Evolutionary conservation across 345 rosid genomes (phyloP).

Genomic region (Melaleuca alternifolia): DNA sequence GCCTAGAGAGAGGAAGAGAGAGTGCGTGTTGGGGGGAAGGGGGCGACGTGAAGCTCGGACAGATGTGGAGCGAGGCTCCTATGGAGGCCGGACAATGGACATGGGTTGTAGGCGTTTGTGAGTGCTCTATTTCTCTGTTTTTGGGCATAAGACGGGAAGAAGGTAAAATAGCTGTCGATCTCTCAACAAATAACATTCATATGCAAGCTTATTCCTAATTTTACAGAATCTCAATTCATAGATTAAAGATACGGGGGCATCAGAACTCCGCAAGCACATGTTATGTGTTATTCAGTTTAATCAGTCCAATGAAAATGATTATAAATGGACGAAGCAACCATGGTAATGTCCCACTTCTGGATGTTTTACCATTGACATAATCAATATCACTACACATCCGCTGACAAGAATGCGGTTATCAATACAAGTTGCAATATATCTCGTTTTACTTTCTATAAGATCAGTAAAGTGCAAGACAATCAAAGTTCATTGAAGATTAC

Average conservation of each 20-base stretch:
- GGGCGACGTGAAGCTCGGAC: neutral
- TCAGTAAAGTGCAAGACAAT: neutral
- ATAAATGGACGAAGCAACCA: neutral
- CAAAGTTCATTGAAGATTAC: neutral
- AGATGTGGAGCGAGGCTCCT: rapidly evolving
- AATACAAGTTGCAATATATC: neutral
- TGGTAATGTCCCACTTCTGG: neutral
- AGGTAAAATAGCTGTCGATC: neutral
- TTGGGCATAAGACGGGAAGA: neutral
- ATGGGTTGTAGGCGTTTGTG: neutral
- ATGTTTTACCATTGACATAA: neutral
- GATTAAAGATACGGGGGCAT: neutral
- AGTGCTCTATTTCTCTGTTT: neutral
- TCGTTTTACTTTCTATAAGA: neutral
- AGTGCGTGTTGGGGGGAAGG: neutral
- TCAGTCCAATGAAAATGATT: neutral
- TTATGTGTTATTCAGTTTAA: neutral
- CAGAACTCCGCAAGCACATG: neutral
- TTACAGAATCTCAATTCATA: neutral
- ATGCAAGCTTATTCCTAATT: neutral
- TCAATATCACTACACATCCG: neutral
- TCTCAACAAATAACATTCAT: neutral
- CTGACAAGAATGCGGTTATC: neutral
- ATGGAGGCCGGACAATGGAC: neutral
- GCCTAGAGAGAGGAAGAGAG: neutral